Percentiles rank a stretch among this genome's conserved stretches.
Conservation (phyloP, 148 eudicot genomes). For the Chenopodium quinoa region DNA sequence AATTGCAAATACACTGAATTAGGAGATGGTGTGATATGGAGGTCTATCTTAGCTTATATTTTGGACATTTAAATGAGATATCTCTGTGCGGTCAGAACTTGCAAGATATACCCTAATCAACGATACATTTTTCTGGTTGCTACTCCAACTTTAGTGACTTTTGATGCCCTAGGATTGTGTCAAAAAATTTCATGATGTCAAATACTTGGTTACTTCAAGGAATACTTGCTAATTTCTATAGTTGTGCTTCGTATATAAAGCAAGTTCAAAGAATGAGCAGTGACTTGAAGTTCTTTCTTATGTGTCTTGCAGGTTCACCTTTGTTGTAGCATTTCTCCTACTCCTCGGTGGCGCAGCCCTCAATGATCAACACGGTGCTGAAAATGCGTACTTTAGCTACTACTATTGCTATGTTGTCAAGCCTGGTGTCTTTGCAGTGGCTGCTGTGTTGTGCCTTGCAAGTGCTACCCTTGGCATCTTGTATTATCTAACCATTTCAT, state of each 20-base stretch:
- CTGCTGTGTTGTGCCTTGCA: slow-evolving; percentile 60
- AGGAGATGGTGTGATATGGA: not conserved
- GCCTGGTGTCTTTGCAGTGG: slow-evolving; percentile 84
- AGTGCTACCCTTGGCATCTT: slow-evolving; percentile 66
- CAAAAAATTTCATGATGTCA: not conserved
- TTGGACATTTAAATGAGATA: not conserved
- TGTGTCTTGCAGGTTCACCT: slow-evolving; percentile 56
- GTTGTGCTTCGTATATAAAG: not conserved
- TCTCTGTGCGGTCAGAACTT: not conserved
- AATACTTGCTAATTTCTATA: not conserved
- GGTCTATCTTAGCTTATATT: too few relatives aligned
- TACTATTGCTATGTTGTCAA: slow-evolving; percentile 72
- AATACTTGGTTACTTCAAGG: not conserved
- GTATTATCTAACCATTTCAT: slow-evolving; percentile 53
- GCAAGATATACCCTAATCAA: not conserved
- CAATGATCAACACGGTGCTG: slow-evolving; percentile 62
- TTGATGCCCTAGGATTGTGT: too few relatives aligned
- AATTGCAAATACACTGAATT: not conserved
- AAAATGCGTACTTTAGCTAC: slow-evolving; percentile 49
- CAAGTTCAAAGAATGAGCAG: not conserved
- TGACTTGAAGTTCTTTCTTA: not conserved
- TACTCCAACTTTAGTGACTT: too few relatives aligned
- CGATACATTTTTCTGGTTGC: not conserved
- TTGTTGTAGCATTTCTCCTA: slow-evolving; percentile 68
- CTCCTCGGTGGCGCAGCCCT: slow-evolving; percentile 68